phyloP scores from a whole-genome alignment of 805 yeast species.

The Sungouiella blattae region DNA sequence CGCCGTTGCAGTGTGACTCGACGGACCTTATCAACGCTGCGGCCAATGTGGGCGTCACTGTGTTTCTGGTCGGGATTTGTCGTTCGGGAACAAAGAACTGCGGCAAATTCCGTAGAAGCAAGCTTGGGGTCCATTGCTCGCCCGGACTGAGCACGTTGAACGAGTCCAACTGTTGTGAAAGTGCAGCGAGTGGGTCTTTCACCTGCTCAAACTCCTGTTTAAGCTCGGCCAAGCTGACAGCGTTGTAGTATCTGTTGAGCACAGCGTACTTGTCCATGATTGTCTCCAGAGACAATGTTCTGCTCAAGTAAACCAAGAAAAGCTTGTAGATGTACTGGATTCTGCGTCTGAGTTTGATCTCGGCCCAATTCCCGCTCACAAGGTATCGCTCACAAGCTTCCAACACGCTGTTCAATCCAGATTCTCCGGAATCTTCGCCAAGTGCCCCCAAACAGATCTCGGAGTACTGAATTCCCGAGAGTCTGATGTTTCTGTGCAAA shows the following conservation, averaged over 20 bases:
- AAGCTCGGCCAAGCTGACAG: conserved; percentile 12
- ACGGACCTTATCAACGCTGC: conserved; percentile 16
- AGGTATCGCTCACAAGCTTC: conserved; percentile 27
- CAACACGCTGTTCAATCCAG: conserved; percentile 11
- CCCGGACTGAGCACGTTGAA: conserved; percentile 6
- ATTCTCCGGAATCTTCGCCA: neutral
- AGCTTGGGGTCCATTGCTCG: conserved; percentile 9
- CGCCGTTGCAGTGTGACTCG: conserved; percentile 14
- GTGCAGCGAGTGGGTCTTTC: conserved; percentile 10
- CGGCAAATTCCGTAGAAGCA: conserved; percentile 21
- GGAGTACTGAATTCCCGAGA: conserved; percentile 20
- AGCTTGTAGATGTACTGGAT: conserved; percentile 27
- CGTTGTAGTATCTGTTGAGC: conserved; percentile 27
- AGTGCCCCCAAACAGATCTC: conserved; percentile 5
- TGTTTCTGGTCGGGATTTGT: conserved; percentile 19
- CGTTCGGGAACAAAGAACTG: conserved; percentile 31
- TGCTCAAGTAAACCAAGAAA: conserved; percentile 18
- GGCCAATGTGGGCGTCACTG: conserved; percentile 18
- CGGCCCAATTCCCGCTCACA: conserved; percentile 29
- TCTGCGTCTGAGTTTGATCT: conserved; percentile 17
- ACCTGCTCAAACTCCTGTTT: conserved; percentile 9
- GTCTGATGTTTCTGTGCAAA: conserved; percentile 10
- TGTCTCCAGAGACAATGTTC: conserved; percentile 10
- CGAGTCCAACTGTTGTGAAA: conserved; percentile 16
- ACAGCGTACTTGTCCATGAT: conserved; percentile 15